phyloP scores from a whole-genome alignment of 106 monocot genomes.

The Alisma plantagoaquatica region DNA sequence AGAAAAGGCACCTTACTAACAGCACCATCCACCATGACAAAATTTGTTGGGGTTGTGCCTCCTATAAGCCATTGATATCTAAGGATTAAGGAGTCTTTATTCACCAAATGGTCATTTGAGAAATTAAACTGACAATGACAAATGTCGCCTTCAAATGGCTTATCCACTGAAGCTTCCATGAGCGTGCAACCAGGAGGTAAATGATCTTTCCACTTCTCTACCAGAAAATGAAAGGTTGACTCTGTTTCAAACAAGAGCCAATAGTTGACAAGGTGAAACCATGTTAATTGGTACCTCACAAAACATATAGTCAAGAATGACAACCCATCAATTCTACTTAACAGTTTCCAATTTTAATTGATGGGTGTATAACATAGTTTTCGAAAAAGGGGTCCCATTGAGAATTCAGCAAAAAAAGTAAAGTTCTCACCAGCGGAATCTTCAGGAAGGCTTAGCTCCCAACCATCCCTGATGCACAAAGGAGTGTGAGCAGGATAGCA shows the following conservation, averaged over 20 bases:
- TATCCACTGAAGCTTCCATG: slow-evolving; percentile 66
- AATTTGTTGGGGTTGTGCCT: slow-evolving; percentile 52
- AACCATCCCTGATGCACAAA: slow-evolving; percentile 83
- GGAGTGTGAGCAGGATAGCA: slow-evolving; percentile 79
- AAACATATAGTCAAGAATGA: too few species aligned
- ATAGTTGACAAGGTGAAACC: too few species aligned
- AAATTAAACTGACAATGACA: slow-evolving; percentile 86
- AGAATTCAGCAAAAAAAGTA: background rate
- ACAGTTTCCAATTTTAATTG: too few species aligned
- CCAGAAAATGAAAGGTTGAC: slow-evolving; percentile 79
- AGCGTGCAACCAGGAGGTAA: slow-evolving; percentile 66
- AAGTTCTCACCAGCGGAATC: slow-evolving; percentile 52
- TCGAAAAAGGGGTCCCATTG: too few species aligned
- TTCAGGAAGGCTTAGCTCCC: slow-evolving; percentile 72
- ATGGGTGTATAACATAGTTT: too few species aligned
- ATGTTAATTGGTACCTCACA: too few species aligned
- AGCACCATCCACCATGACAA: slow-evolving; percentile 62
- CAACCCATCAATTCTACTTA: too few species aligned
- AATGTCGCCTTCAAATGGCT: slow-evolving; percentile 86
- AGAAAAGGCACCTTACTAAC: slow-evolving; percentile 46
- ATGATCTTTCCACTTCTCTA: slow-evolving; percentile 74
- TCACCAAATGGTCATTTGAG: slow-evolving; percentile 19
- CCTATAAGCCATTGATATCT: slow-evolving; percentile 89
- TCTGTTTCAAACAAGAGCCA: slow-evolving; percentile 30
- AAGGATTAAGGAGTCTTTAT: slow-evolving; percentile 40